A percentile compares a stretch with the other conserved stretches of the same genome.
phyloP scores from a whole-genome alignment of 1,139 yeast genomes.

The Pichia inconspicua region DNA sequence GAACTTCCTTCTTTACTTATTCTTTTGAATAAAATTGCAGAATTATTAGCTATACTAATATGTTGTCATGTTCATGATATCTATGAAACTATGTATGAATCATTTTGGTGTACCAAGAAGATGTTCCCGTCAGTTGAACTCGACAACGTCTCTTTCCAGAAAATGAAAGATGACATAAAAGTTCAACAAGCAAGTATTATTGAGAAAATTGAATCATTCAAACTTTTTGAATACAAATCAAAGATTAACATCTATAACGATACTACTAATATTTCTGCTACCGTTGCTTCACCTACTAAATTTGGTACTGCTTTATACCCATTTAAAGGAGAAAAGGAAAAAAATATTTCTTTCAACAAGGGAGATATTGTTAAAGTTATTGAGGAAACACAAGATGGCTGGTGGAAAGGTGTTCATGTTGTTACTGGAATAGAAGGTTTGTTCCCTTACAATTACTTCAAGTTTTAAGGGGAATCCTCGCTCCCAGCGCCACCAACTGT shows the following conservation, averaged over 20 bases:
- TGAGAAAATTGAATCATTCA: constrained; percentile 20
- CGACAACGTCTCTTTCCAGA: constrained; percentile 8
- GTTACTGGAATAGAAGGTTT: constrained; percentile 30
- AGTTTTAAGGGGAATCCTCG: not conserved
- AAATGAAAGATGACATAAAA: constrained; percentile 12
- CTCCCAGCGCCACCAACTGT: too few relatives aligned
- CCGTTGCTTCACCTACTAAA: constrained; percentile 1
- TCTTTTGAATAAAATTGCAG: constrained; percentile 27
- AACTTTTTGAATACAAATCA: not conserved
- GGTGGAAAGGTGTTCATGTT: constrained; percentile 40
- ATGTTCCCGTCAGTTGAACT: constrained; percentile 14
- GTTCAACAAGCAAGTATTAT: constrained; percentile 11
- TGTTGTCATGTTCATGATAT: constrained; percentile 31
- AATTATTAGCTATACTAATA: constrained; percentile 28
- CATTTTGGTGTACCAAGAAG: constrained; percentile 14
- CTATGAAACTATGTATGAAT: constrained; percentile 26
- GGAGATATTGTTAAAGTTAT: constrained; percentile 35
- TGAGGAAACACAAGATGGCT: constrained; percentile 27
- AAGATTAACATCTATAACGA: not conserved
- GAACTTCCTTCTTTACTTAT: constrained; percentile 29
- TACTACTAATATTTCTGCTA: not conserved
- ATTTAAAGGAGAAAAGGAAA: constrained; percentile 29
- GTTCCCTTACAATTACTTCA: constrained; percentile 41
- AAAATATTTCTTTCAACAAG: constrained; percentile 32
- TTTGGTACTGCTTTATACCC: constrained; percentile 31